Evolutionary conservation across 1,284 basidiomycete species (phyloP).

Genomic region (Crucibulum parvulum): DNA sequence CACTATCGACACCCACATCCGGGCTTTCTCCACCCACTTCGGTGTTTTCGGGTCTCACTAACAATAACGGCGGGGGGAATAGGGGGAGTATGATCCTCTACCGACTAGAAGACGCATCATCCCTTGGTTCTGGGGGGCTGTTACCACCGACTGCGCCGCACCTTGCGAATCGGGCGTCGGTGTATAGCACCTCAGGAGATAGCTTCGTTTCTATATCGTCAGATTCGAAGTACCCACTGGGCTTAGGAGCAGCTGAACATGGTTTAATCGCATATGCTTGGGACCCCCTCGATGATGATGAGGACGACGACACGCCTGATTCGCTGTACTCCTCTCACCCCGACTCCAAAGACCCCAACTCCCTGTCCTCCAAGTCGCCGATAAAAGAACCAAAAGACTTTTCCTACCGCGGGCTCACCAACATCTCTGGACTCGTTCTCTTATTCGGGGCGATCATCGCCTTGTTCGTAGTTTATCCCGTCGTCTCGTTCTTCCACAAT

Average conservation of each 20-base stretch:
- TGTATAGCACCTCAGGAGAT: too few species aligned
- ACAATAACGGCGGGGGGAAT: not conserved
- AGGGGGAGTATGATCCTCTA: conserved; percentile 41
- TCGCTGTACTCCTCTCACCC: conserved; percentile 16
- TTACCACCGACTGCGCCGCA: too few species aligned
- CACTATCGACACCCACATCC: conserved; percentile 7
- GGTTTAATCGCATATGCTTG: too few species aligned
- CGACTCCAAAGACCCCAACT: not conserved
- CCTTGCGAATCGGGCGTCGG: too few species aligned
- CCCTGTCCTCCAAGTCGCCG: not conserved
- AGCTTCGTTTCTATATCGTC: too few species aligned
- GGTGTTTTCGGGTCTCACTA: not conserved
- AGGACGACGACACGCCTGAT: too few species aligned
- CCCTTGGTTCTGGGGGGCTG: too few species aligned
- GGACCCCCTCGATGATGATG: too few species aligned
- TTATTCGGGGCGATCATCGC: conserved; percentile 32
- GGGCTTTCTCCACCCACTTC: not conserved
- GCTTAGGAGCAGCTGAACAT: too few species aligned
- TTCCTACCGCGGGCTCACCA: conserved; percentile 30
- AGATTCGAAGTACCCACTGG: too few species aligned
- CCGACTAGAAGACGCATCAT: conserved; percentile 9
- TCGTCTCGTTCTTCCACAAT: conserved; percentile 24
- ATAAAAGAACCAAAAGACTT: not conserved
- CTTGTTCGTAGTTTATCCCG: conserved; percentile 42
- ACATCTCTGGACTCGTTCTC: conserved; percentile 30